Conservation (phyloP, 805 yeast genomes). For the Myxozyma vanderwaltii region DNA sequence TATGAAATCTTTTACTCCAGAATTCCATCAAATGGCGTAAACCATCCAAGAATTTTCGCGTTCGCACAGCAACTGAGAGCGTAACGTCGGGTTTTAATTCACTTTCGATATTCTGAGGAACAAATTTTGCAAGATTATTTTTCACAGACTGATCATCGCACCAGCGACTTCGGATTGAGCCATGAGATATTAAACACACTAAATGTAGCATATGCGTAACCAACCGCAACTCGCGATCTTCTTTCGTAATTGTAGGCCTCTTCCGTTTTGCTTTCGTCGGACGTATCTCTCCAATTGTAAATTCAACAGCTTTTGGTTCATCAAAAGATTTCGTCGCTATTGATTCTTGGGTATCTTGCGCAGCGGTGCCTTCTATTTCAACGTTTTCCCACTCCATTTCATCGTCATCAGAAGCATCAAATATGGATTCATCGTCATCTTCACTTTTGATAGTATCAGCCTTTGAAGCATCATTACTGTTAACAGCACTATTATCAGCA, state of each 20-base stretch:
- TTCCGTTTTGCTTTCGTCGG: conserved; percentile 1
- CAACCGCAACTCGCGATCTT: conserved; percentile 46
- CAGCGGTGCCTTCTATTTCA: conserved; percentile 16
- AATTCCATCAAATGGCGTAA: conserved; percentile 63
- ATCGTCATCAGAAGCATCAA: conserved; percentile 11
- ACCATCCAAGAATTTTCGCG: conserved; percentile 75
- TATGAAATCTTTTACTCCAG: conserved; percentile 61
- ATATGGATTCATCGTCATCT: background rate
- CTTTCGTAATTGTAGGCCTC: conserved; percentile 16
- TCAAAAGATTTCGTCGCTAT: background rate
- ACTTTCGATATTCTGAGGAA: conserved; percentile 52
- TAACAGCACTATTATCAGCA: background rate
- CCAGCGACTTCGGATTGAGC: conserved; percentile 73
- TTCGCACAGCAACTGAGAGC: conserved; percentile 47
- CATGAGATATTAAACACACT: conserved; percentile 64
- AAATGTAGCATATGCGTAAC: conserved; percentile 61
- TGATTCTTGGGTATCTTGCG: background rate
- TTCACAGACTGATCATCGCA: conserved; percentile 49
- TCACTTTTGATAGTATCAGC: background rate
- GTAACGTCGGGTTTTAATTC: conserved; percentile 54
- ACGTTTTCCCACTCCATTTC: conserved; percentile 30
- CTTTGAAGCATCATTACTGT: background rate
- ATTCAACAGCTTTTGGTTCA: conserved; percentile 25
- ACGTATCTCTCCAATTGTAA: conserved; percentile 17
- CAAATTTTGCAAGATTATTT: conserved; percentile 45